Evolutionary conservation across 257 asterid genomes (phyloP).

Genomic region (Solanum acaule): DNA sequence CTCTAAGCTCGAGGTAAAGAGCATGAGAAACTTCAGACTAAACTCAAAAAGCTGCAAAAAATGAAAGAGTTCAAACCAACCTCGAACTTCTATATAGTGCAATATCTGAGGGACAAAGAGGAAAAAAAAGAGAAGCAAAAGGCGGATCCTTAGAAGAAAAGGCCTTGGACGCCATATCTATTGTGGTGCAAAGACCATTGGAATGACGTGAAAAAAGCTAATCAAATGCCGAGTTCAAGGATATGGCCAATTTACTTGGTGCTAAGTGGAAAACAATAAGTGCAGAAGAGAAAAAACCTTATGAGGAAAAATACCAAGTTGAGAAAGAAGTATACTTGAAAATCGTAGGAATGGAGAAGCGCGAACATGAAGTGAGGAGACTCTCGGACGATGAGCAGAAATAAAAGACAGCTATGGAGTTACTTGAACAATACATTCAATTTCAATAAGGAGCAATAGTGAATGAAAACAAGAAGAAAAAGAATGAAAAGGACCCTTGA

Average conservation of each 20-base stretch:
- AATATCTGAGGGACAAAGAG: too few relatives aligned
- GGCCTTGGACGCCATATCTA: too few relatives aligned
- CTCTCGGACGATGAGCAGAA: constrained; percentile 84
- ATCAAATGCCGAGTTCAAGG: too few relatives aligned
- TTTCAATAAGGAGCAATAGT: constrained; percentile 56
- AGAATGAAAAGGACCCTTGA: constrained; percentile 81
- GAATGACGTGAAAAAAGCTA: too few relatives aligned
- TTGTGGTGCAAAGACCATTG: too few relatives aligned
- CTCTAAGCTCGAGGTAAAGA: too few relatives aligned
- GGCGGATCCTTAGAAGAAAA: too few relatives aligned
- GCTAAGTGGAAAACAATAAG: constrained; percentile 66
- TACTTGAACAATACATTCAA: constrained; percentile 81
- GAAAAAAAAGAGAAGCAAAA: too few relatives aligned
- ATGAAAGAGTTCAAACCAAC: too few relatives aligned
- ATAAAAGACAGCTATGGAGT: constrained; percentile 72
- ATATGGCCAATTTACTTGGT: constrained; percentile 29
- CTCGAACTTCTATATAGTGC: too few relatives aligned
- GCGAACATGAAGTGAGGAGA: constrained; percentile 70
- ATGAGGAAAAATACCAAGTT: constrained; percentile 64
- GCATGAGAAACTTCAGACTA: too few relatives aligned
- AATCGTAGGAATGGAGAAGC: constrained; percentile 59
- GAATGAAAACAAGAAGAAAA: constrained; percentile 44
- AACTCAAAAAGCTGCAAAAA: too few relatives aligned
- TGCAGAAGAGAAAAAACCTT: constrained; percentile 80
- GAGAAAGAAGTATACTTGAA: constrained; percentile 74